These are phyloP conservation scores for Fomitopsis betulina DNA, from an alignment of 1,284 basidiomycete genomes.

Conservation along the genomic window DNA sequence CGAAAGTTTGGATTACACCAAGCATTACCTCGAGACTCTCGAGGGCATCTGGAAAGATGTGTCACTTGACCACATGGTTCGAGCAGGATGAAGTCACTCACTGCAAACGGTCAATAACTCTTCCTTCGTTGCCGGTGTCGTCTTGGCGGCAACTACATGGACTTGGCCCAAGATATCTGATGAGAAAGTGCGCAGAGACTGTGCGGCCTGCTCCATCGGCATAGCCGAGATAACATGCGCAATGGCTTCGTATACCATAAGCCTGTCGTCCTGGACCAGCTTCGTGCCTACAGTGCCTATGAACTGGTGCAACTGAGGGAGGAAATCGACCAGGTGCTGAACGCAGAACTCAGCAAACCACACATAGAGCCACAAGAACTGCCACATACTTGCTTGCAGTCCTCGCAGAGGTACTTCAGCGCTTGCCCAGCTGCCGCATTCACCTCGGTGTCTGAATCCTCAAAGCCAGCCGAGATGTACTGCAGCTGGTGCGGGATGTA, in stretches of 20 bases:
- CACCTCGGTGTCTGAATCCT: constrained; percentile 77
- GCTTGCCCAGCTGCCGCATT: constrained; percentile 94
- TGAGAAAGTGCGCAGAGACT: constrained; percentile 82
- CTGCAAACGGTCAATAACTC: constrained; percentile 43
- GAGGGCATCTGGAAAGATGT: constrained; percentile 56
- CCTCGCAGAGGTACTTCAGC: constrained; percentile 95
- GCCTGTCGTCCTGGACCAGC: constrained; percentile 82
- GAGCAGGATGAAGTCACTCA: constrained; percentile 11
- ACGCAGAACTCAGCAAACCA: constrained; percentile 4
- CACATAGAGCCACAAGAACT: background rate
- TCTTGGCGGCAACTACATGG: constrained; percentile 52
- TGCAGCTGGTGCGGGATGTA: constrained; percentile 86
- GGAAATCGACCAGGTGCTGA: constrained; percentile 86
- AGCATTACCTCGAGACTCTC: constrained; percentile 91
- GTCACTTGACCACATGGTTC: constrained; percentile 11
- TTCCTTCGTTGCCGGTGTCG: constrained; percentile 50
- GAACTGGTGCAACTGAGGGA: constrained; percentile 91
- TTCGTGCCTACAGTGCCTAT: constrained; percentile 73
- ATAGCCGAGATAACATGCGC: constrained; percentile 93
- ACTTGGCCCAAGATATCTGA: constrained; percentile 71
- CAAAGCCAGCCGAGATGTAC: constrained; percentile 92
- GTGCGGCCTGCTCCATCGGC: constrained; percentile 81
- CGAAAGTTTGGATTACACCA: constrained; percentile 73
- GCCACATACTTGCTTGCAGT: constrained; percentile 76
- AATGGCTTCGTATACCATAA: constrained; percentile 93